phyloP scores from a whole-genome alignment of 768 basidiomycete genomes.

The Amanita rimosa region DNA sequence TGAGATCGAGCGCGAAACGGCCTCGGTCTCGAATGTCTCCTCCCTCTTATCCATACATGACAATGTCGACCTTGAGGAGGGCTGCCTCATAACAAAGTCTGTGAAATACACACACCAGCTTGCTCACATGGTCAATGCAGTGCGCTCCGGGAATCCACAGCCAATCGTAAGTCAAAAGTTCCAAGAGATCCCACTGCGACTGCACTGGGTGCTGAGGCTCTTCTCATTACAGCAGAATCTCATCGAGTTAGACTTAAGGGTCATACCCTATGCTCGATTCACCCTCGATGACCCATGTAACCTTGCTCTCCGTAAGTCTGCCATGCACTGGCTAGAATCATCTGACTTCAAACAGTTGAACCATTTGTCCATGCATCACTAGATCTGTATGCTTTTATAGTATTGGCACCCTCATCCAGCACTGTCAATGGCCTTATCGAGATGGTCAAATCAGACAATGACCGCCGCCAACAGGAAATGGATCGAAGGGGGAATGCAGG shows the following conservation, averaged over 20 bases:
- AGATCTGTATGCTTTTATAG: too few species aligned
- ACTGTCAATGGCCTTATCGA: too few species aligned
- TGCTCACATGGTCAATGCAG: conserved; percentile 9
- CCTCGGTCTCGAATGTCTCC: too few species aligned
- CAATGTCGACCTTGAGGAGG: conserved; percentile 10
- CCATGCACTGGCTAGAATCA: not conserved
- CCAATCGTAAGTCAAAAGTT: conserved; percentile 7
- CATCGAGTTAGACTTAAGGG: conserved; percentile 7
- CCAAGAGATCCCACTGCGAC: conserved; percentile 3
- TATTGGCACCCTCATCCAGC: too few species aligned
- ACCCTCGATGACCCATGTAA: conserved; percentile 11
- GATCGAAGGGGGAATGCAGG: too few species aligned
- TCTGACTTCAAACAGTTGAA: too few species aligned
- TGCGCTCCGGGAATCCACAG: conserved; percentile 8
- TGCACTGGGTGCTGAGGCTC: conserved; percentile 7
- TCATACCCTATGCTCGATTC: conserved; percentile 9
- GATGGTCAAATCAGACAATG: too few species aligned
- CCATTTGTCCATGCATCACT: too few species aligned
- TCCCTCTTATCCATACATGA: not conserved
- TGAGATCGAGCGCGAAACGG: too few species aligned
- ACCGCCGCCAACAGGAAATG: too few species aligned
- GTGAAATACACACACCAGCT: conserved; percentile 14
- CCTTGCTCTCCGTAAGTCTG: conserved; percentile 11
- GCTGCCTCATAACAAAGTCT: conserved; percentile 13
- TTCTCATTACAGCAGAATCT: conserved; percentile 7